Base-by-base conservation (phyloP, 2,329 filamentous ascomycete species). In the Curvularia hawaiiensis region DNA sequence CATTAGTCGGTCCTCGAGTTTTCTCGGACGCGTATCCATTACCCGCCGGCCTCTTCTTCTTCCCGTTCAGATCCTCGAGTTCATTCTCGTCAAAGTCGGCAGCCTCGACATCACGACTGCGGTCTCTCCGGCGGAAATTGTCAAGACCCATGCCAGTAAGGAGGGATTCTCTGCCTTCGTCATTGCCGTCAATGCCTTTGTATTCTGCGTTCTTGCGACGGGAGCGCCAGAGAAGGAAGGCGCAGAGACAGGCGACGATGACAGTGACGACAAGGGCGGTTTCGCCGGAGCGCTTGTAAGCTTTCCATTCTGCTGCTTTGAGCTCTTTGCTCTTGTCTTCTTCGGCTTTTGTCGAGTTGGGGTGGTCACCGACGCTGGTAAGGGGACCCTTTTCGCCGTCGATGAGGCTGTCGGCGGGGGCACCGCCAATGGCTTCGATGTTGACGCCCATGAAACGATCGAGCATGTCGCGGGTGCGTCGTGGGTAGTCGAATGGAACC, bases 391-490 rank as follows among this genome's bases (percentile, higher is more conserved):
- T 92, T 75, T 96, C 91, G 54, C 93, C 93, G 71, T 96, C 92
- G 54, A 97, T 89, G 31, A 85, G 85, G 56, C 88, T 92, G 75
- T 96, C 90, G 1, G 88, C 85, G 0, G 92, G 91, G 50, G 81
- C 79, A 50, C 91, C 93, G 57, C 94, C 94, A 64, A 97, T 96
- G 70, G 85, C 89, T 67, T 86, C 90, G 64, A 98, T 96, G 72
- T 98, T 92, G 40, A 99, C 91, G 48, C 87, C 86, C 84, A 98
- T 92, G 79, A 99, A 97, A 40, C 95, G 90, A 77, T 99, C 94
- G 16, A 99, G 87, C 95, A 99, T 99, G 75, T 98, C 95, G 60
- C 94, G 87, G 20, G 88, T 90, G 59, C 92, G 89, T 47, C 92
- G 88, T 1, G 94, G 89, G 68, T 90, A 90, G 77, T 99, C 94